These are phyloP conservation scores for Heliamphora exappendiculata DNA, from an alignment of 148 eudicot species.

Conservation along the genomic window DNA sequence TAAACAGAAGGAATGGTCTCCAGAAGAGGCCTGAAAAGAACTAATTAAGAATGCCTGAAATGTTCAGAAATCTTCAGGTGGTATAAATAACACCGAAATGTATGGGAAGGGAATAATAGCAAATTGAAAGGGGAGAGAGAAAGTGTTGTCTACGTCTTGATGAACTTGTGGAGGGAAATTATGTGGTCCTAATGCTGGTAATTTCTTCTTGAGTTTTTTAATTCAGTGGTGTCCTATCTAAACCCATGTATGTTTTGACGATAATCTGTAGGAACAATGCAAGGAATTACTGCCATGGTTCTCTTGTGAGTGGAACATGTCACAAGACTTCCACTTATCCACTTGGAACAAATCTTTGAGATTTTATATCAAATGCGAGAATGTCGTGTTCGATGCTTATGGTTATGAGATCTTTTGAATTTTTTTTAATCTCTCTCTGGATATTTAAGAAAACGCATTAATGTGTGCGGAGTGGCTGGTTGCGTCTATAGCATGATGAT, in stretches of 20 bases:
- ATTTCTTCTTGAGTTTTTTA: slow-evolving; percentile 17
- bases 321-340: slow-evolving; percentile 20
- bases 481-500: slow-evolving; percentile 3
- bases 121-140: not conserved
- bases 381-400: not conserved
- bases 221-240: slow-evolving; percentile 4
- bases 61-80: slow-evolving; percentile 1
- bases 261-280: not conserved
- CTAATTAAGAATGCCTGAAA: not conserved
- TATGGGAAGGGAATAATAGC: slow-evolving; percentile 5
- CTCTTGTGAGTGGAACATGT: slow-evolving; percentile 26
- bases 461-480: not conserved
- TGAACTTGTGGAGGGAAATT: slow-evolving; percentile 8
- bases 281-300: slow-evolving; percentile 10
- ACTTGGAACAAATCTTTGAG: not conserved
- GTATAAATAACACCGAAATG: slow-evolving; percentile 11
- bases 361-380: not conserved
- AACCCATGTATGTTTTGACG: slow-evolving; percentile 5
- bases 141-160: not conserved
- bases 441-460: not conserved
- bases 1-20: too few species aligned
- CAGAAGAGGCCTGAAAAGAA: too few species aligned
- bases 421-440: too few species aligned
- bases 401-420: not conserved
- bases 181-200: not conserved